A percentile compares a stretch with the other conserved stretches of the same genome.
These are phyloP conservation scores for Amoebophrya sp. DNA, from an alignment of 169 alveolate genomes.

Conservation along the genomic window DNA sequence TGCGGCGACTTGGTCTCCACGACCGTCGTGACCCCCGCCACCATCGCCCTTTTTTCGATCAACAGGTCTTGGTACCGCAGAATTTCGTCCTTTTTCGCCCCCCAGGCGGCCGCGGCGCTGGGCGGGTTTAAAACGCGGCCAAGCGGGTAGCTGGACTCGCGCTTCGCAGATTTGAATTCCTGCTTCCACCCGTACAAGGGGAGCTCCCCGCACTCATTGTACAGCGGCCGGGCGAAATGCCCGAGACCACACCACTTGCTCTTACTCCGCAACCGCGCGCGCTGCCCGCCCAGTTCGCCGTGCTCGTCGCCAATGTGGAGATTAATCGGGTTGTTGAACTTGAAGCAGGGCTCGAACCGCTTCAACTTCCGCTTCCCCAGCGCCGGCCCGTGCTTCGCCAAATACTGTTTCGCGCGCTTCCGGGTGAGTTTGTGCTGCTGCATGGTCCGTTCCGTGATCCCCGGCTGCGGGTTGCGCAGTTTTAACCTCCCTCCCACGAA, in stretches of 20 bases:
- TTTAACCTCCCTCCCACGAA: not conserved
- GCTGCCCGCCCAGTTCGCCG: not conserved
- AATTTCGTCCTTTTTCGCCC: not conserved
- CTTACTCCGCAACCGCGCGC: not conserved
- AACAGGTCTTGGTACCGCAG: not conserved
- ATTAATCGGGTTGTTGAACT: not conserved
- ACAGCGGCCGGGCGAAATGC: not conserved
- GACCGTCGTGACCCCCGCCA: not conserved
- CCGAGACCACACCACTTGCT: not conserved
- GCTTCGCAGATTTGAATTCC: not conserved
- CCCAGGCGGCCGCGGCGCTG: not conserved
- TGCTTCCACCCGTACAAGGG: not conserved
- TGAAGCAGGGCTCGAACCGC: not conserved
- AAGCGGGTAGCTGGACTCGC: not conserved
- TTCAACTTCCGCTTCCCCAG: not conserved
- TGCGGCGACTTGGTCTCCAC: not conserved
- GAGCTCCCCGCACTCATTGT: not conserved
- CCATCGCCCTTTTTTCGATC: not conserved
- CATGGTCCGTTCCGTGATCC: not conserved
- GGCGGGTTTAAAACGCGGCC: not conserved
- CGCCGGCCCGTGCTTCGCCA: not conserved
- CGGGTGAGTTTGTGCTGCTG: not conserved
- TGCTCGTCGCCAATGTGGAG: not conserved
- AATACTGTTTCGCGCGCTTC: not conserved
- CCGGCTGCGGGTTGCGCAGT: not conserved